Conservation (phyloP, 2,329 filamentous ascomycete genomes). For the Calonectria pauciramosa region DNA sequence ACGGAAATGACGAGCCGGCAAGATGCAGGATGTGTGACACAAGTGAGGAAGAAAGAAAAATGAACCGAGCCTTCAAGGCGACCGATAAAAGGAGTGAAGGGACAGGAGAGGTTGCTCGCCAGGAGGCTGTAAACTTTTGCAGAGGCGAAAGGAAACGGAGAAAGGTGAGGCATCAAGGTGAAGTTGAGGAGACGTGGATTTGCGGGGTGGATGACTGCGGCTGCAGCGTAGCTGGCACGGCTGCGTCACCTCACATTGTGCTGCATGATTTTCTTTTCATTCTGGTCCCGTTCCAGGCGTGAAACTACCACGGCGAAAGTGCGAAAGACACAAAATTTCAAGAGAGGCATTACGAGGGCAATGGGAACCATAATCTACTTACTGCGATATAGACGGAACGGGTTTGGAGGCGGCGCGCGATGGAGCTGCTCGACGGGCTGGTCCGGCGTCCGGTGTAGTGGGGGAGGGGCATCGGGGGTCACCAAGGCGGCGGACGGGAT, state of each 20-base stretch:
- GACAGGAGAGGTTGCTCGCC: too few relatives aligned
- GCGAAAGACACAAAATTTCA: neutral
- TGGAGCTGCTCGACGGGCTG: conserved; percentile 42
- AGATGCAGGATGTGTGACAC: neutral
- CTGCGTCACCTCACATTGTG: conserved; percentile 25
- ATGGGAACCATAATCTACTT: conserved; percentile 36
- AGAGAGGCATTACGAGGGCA: conserved; percentile 1
- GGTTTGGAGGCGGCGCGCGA: conserved; percentile 50
- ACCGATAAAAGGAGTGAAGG: neutral
- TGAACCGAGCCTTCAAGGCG: neutral
- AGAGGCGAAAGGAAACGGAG: neutral
- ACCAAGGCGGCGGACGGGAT: conserved; percentile 37
- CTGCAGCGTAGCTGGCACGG: conserved; percentile 17
- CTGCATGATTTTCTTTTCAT: conserved; percentile 13
- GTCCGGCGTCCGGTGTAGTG: conserved; percentile 45
- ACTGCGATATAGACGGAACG: conserved; percentile 55
- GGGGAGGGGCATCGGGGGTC: conserved; percentile 42
- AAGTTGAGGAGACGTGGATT: conserved; percentile 14
- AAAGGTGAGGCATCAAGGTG: neutral
- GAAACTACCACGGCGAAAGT: neutral
- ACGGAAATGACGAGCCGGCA: neutral
- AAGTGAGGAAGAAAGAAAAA: neutral
- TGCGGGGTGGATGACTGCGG: conserved; percentile 8
- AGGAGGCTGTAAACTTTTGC: neutral
- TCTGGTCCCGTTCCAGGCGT: neutral